Evolutionary conservation across 179 eudicot genomes (phyloP).

Genomic region (Nepenthes alata): DNA sequence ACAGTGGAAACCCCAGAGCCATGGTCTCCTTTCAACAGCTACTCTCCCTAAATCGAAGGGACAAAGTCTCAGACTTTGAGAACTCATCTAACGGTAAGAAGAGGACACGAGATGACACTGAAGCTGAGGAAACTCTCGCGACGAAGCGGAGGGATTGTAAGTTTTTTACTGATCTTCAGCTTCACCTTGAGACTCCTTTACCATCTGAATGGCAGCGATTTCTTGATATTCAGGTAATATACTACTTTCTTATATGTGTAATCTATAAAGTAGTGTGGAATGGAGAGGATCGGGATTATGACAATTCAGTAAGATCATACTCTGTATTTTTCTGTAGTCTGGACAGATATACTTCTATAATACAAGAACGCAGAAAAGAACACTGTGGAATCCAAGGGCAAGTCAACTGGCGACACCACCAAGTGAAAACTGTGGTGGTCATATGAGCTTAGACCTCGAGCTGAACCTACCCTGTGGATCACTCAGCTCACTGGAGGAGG

Average conservation of each 20-base stretch:
- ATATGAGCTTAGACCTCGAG: slow-evolving; percentile 79
- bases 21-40: slow-evolving; percentile 18
- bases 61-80: slow-evolving; percentile 15
- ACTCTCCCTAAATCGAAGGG: slow-evolving; percentile 10
- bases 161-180: slow-evolving; percentile 24
- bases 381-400: slow-evolving; percentile 50
- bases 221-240: slow-evolving; percentile 64
- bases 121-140: too few species aligned
- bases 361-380: slow-evolving; percentile 61
- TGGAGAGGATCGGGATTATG: too few species aligned
- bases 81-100: slow-evolving; percentile 9
- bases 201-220: slow-evolving; percentile 78
- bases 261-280: too few species aligned
- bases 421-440: slow-evolving; percentile 9
- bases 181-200: slow-evolving; percentile 40
- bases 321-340: slow-evolving; percentile 24
- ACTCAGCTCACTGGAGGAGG: slow-evolving; percentile 1
- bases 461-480: slow-evolving; percentile 72
- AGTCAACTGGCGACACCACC: slow-evolving; percentile 20
- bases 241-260: background rate
- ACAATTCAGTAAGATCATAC: too few species aligned
- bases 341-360: slow-evolving; percentile 72
- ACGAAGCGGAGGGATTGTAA: slow-evolving; percentile 20
- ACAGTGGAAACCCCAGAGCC: background rate
- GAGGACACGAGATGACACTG: slow-evolving; percentile 23